Base-by-base conservation (phyloP, 345 rosid genomes). In the Hevea brasiliensis region DNA sequence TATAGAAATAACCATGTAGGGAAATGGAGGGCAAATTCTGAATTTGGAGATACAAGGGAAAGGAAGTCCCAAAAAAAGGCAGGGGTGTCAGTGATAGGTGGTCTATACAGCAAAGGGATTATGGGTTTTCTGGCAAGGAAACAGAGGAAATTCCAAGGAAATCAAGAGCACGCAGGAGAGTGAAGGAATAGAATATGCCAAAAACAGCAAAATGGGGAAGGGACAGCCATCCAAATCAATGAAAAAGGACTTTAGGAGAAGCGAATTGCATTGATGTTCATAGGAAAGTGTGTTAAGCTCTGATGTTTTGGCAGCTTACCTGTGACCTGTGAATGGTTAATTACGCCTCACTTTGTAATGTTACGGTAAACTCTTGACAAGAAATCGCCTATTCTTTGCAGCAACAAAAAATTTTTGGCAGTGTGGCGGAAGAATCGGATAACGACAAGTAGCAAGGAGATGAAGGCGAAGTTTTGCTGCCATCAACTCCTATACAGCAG, bases 1-100 rank as follows among this genome's bases (percentile, higher is more conserved):
- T n/a, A n/a, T n/a, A 64, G 62, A 35, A 71, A 40, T 54, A 71
- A 73, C 77, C 89, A 83, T 81, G 40, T 70, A 14, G 54, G 17
- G 71, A 41, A 61, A 68, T 20, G n/a, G 68, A 41, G 27, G 11
- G 56, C 15, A 0, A 60, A 1, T 7, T 61, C 7, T 48, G 13
- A 18, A 44, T 54, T 54, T 32, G 50, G 50, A 55, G 24, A 44
- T 23, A 51, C 37, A 32, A 4, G 37, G 4, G n/a, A 54, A 41
- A 26, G 56, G 45, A 17, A 17, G 41, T 26, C 6, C 37, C 37
- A 20, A 17, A 27, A 23, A 23, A 10, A 21, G 62, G 35, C 40
- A 2, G 6, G n/a, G 48, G 26, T 24, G 18, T 9, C 7, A 18
- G 18, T 44, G 69, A 26, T 26, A 37, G 14, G 12, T 12, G 14